These are phyloP conservation scores for Phylloporus sp. DNA, from an alignment of 768 basidiomycete genomes.

Conservation along the genomic window DNA sequence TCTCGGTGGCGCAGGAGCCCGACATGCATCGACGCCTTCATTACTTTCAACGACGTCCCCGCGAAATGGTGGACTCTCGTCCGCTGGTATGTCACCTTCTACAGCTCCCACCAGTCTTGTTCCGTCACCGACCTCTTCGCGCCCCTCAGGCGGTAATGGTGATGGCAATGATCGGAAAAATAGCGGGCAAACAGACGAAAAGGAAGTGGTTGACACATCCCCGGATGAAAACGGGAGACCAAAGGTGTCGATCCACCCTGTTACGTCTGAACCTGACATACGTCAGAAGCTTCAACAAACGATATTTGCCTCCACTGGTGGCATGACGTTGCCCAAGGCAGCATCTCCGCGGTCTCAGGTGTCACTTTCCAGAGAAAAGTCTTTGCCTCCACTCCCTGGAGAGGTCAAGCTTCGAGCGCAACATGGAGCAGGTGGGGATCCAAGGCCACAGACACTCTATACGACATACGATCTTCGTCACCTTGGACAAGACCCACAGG, in stretches of 20 bases:
- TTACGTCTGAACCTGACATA: slow-evolving; percentile 61
- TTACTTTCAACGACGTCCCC: slow-evolving; percentile 57
- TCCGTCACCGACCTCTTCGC: slow-evolving; percentile 74
- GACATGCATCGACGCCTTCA: slow-evolving; percentile 69
- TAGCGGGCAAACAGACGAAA: slow-evolving; percentile 42
- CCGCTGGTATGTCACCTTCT: slow-evolving; percentile 66
- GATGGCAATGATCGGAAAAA: slow-evolving; percentile 45
- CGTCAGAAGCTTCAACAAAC: slow-evolving; percentile 43
- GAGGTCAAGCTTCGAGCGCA: slow-evolving; percentile 43
- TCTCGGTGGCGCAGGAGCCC: slow-evolving; percentile 38
- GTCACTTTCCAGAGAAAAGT: slow-evolving; percentile 58
- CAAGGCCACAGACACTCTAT: slow-evolving; percentile 63
- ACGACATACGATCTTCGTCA: slow-evolving; percentile 56
- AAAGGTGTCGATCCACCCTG: slow-evolving; percentile 46
- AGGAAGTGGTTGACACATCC: slow-evolving; percentile 33
- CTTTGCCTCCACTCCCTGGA: slow-evolving; percentile 70
- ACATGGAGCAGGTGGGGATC: slow-evolving; percentile 35
- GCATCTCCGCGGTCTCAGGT: slow-evolving; percentile 11
- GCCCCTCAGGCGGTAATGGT: slow-evolving; percentile 55
- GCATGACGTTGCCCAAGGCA: slow-evolving; percentile 28
- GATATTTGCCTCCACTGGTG: slow-evolving; percentile 32
- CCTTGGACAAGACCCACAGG: slow-evolving; percentile 39
- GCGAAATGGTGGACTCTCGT: slow-evolving; percentile 48
- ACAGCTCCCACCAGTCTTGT: slow-evolving; percentile 72
- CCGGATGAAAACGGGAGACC: slow-evolving; percentile 33